Evolutionary conservation across 352 stramenopile species (phyloP).

Genomic region (Phytopythium helicoides): DNA sequence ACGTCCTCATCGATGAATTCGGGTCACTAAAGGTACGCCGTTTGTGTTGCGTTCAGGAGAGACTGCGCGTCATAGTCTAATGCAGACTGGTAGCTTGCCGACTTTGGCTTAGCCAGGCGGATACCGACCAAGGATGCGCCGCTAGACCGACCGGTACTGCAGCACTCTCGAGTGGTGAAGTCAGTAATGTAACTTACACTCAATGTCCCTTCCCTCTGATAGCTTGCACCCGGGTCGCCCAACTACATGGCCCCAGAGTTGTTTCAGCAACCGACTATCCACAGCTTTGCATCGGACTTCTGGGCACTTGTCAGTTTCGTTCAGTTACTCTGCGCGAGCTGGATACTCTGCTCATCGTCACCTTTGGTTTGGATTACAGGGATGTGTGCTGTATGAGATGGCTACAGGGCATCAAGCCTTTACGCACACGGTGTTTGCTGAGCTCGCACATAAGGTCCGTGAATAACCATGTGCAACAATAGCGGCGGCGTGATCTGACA

Average conservation of each 20-base stretch:
- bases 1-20: constrained; percentile 92
- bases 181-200: not conserved
- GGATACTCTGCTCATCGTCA: not conserved
- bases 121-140: constrained; percentile 64
- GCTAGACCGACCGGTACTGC: constrained; percentile 24
- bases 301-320: constrained; percentile 62
- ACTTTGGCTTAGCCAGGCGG: constrained; percentile 86
- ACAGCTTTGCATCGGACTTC: constrained; percentile 90
- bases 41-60: no score
- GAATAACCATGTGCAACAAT: no score
- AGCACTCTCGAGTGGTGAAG: constrained; percentile 3
- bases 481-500: not conserved
- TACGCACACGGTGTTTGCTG: constrained; percentile 66
- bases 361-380: constrained; percentile 24
- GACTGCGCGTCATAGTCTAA: no score
- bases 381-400: constrained; percentile 80
- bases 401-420: constrained; percentile 68
- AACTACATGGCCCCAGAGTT: constrained; percentile 93
- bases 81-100: constrained; percentile 51
- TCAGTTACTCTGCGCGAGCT: not conserved
- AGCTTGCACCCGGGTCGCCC: constrained; percentile 71
- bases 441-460: constrained; percentile 72
- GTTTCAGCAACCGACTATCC: constrained; percentile 76
- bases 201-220: not conserved
- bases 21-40: constrained; percentile 78